Evolutionary conservation across 78 protist species (phyloP).

Genomic region (Polysphondylium violaceum): DNA sequence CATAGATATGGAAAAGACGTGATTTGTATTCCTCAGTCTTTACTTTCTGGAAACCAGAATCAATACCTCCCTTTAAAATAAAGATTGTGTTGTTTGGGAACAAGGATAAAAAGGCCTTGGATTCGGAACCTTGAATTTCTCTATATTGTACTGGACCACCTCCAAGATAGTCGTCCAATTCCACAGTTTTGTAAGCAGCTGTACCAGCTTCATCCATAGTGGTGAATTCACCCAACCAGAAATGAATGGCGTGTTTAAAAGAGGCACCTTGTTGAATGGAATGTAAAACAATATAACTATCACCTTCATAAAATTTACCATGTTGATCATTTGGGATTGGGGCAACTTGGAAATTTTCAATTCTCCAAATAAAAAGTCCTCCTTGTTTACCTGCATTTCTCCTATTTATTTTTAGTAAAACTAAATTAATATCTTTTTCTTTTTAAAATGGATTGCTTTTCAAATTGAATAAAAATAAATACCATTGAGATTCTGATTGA

Average conservation of each 20-base stretch:
- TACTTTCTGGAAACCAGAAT: conserved; percentile 71
- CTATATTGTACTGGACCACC: conserved; percentile 74
- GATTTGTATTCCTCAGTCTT: conserved; percentile 51
- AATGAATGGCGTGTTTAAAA: conserved; percentile 37
- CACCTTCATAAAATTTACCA: conserved; percentile 58
- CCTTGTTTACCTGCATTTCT: conserved; percentile 4
- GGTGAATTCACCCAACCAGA: conserved; percentile 89
- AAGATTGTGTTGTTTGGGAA: conserved; percentile 49
- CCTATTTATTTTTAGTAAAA: too few species aligned
- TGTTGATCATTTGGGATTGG: neutral
- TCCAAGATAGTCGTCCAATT: conserved; percentile 88
- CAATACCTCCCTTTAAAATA: conserved; percentile 72
- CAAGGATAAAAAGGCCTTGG: conserved; percentile 43
- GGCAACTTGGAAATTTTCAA: conserved; percentile 64
- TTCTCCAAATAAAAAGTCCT: conserved; percentile 71
- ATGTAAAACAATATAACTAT: conserved; percentile 20
- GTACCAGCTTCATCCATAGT: conserved; percentile 88
- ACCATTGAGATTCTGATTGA: conserved; percentile 42
- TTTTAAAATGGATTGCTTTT: too few species aligned
- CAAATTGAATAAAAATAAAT: too few species aligned
- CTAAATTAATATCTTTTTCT: too few species aligned
- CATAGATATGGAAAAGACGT: conserved; percentile 69
- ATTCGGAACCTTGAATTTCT: conserved; percentile 45
- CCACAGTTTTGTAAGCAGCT: conserved; percentile 93
- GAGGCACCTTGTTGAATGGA: conserved; percentile 86